phyloP scores from a whole-genome alignment of 305 asterid species.

The Fraxinus dipetala region DNA sequence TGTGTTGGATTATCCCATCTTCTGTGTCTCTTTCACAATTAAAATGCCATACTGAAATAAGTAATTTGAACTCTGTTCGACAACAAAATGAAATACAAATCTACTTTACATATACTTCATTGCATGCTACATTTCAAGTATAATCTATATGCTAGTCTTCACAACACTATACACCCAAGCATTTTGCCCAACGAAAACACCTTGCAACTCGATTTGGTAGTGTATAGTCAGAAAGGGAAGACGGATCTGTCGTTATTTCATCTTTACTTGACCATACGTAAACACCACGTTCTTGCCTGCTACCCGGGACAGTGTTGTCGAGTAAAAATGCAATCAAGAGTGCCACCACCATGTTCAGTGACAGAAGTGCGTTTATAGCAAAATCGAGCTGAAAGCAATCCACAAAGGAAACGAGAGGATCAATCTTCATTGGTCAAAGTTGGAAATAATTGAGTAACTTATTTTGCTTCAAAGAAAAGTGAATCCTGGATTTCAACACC shows the following conservation, averaged over 20 bases:
- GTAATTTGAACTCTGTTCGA: background rate
- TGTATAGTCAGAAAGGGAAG: constrained; percentile 57
- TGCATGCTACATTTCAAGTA: constrained; percentile 8
- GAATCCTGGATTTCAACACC: background rate
- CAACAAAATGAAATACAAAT: background rate
- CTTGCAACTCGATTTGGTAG: constrained; percentile 59
- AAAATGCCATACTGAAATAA: constrained; percentile 4
- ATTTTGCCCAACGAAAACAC: constrained; percentile 68
- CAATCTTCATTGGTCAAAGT: background rate
- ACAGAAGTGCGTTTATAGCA: constrained; percentile 73
- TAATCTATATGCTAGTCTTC: background rate
- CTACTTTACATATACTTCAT: constrained; percentile 17
- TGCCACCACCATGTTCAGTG: constrained; percentile 84
- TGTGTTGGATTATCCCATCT: background rate
- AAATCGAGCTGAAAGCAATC: constrained; percentile 62
- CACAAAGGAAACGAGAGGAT: background rate
- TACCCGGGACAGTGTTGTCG: constrained; percentile 94
- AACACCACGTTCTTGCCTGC: constrained; percentile 78
- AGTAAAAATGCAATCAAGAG: constrained; percentile 66
- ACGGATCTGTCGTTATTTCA: constrained; percentile 54
- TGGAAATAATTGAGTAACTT: background rate
- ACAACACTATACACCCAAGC: constrained; percentile 52
- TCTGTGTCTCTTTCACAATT: background rate
- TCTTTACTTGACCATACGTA: constrained; percentile 76
- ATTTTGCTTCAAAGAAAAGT: background rate